Evolutionary conservation across 352 stramenopile species (phyloP).

Genomic region (Pythium apleroticum): DNA sequence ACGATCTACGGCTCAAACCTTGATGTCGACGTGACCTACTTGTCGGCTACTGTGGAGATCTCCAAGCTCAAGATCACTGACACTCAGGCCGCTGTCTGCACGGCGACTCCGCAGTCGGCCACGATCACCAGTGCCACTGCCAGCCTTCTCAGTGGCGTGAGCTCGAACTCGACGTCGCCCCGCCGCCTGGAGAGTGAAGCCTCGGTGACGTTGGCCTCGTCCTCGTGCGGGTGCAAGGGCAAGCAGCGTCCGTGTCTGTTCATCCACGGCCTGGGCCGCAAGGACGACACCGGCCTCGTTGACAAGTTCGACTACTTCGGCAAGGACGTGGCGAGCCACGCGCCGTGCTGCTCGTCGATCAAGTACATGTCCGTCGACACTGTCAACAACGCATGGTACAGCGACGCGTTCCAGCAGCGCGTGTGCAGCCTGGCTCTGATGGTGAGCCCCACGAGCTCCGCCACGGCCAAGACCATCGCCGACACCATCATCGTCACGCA

Average conservation of each 20-base stretch:
- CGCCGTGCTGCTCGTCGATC: constrained; percentile 60
- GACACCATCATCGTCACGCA: constrained; percentile 65
- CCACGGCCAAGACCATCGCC: constrained; percentile 39
- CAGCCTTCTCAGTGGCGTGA: neutral
- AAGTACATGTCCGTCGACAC: constrained; percentile 54
- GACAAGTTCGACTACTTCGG: constrained; percentile 47
- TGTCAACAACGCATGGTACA: constrained; percentile 39
- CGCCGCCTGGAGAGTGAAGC: constrained; percentile 23
- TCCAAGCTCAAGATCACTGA: constrained; percentile 23
- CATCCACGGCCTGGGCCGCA: constrained; percentile 47
- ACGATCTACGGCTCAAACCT: constrained; percentile 45
- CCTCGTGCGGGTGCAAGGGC: constrained; percentile 38
- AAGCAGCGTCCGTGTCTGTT: constrained; percentile 51
- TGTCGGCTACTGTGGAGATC: constrained; percentile 10
- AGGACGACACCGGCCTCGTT: constrained; percentile 34
- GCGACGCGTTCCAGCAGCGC: constrained; percentile 36
- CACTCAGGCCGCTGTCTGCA: neutral
- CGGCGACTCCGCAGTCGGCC: neutral
- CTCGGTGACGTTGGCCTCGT: constrained; percentile 22
- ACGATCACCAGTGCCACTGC: constrained; percentile 3
- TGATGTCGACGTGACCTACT: constrained; percentile 26
- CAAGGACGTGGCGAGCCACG: constrained; percentile 35
- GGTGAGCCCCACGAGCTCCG: constrained; percentile 39
- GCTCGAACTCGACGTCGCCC: constrained; percentile 10
- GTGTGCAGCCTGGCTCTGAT: constrained; percentile 39